Evolutionary conservation across 1,284 basidiomycete genomes (phyloP), one percentile per base, ranked within the genome.

Genomic region (Cutaneotrichosporon mucoides): DNA sequence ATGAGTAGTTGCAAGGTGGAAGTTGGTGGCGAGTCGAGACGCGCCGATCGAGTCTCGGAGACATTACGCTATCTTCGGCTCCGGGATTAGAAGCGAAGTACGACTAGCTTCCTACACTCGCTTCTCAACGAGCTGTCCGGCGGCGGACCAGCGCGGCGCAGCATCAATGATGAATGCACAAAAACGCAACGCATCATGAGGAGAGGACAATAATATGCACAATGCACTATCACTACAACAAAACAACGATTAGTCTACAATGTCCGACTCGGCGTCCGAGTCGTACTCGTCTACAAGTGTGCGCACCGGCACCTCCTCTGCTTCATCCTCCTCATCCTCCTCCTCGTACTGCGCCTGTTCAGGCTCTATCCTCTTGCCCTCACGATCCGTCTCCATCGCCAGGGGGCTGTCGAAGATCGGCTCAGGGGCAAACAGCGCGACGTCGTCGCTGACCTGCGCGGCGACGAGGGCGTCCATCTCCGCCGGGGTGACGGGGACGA

Each of bases 391-490:
- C 36, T 16, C 37, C 37, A 51, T 51, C 5, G 9, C 49, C 37
- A 37, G 5, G 5, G 36, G 36, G 9, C 13, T 16, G 15, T 15
- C 36, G 15, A 12, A 40, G 6, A 8, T n/a, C 36, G 9, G 5
- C 49, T 6, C 9, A 10, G 2, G 15, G 10, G 35, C 48, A 55
- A 13, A 24, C 24, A 15, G 24, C 38, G 6, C 8, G 6, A 15
- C 10, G 38, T 55, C 54, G 9, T 33, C 36, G 8, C 12, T 24
- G 37, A 55, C 13, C 24, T 55, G 54, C 2, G 45, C 38, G 10
- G 35, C 54, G 16, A 55, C 33, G 45, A 55, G 54, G 9, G 7
- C 38, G 33, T 55, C 54, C 54, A 55, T 55, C 46, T 55, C 54
- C 4, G 11, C 8, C 5, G 38, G 36, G 2, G 54, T 48, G n/a